These are phyloP conservation scores for Zelonia costaricensis DNA, from an alignment of 208 protist genomes.

Conservation along the genomic window DNA sequence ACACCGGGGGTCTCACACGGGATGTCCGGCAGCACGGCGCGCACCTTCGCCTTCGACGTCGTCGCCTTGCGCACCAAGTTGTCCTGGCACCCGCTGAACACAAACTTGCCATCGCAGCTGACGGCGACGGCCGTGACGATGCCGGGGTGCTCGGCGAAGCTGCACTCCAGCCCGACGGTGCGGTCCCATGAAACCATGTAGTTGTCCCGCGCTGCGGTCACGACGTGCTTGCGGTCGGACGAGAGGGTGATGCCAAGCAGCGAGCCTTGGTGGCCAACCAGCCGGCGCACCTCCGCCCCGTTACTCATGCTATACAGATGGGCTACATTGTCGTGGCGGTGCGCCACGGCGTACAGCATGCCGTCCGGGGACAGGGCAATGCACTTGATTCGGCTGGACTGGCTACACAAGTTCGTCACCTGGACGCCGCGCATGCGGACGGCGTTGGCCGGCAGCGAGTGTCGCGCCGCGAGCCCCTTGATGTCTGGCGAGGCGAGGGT, in stretches of 20 bases:
- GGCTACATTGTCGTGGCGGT: slow-evolving; percentile 54
- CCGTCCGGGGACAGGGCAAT: slow-evolving; percentile 37
- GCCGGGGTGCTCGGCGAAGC: slow-evolving; percentile 53
- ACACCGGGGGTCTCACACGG: slow-evolving; percentile 28
- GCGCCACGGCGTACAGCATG: slow-evolving; percentile 51
- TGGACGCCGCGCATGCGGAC: slow-evolving; percentile 32
- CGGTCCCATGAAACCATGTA: slow-evolving; percentile 59
- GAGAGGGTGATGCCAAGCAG: slow-evolving; percentile 58
- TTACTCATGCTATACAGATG: slow-evolving; percentile 45
- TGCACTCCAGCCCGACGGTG: slow-evolving; percentile 48
- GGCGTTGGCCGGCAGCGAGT: not conserved
- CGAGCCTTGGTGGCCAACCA: slow-evolving; percentile 49
- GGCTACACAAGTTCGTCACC: slow-evolving; percentile 33
- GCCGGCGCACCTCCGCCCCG: slow-evolving; percentile 43
- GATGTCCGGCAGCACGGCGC: slow-evolving; percentile 22
- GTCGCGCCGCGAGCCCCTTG: not conserved
- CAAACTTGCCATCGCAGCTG: slow-evolving; percentile 42
- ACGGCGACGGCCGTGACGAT: slow-evolving; percentile 63
- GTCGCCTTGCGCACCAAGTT: slow-evolving; percentile 47
- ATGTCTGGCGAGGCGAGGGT: not conserved
- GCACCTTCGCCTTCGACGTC: slow-evolving; percentile 36
- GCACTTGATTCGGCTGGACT: slow-evolving; percentile 57
- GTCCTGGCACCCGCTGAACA: slow-evolving; percentile 72
- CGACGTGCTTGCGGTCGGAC: slow-evolving; percentile 54
- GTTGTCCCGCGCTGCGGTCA: slow-evolving; percentile 48